Conservation (phyloP, 176 grass and related monocot species). For the Aegilops umbellulata region DNA sequence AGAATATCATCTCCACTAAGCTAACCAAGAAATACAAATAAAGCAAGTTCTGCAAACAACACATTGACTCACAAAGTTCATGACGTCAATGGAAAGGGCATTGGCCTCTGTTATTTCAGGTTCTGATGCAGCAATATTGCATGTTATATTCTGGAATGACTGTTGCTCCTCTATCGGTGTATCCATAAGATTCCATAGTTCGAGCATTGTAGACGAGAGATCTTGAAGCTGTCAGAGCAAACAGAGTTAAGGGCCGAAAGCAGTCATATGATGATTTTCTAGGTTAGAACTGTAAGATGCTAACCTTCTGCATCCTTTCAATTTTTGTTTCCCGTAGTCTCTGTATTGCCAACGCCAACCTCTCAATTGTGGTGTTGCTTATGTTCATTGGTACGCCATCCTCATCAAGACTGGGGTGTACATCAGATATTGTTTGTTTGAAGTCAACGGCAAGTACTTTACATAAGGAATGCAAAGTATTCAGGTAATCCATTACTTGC, state of each 20-base stretch:
- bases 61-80: slow-evolving; percentile 49
- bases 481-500: slow-evolving; percentile 58
- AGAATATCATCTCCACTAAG: neutral
- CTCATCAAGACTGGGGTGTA: slow-evolving; percentile 65
- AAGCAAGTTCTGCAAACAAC: slow-evolving; percentile 8
- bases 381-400: slow-evolving; percentile 46
- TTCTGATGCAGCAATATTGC: slow-evolving; percentile 83
- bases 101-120: slow-evolving; percentile 69
- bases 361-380: slow-evolving; percentile 54
- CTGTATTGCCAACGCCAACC: slow-evolving; percentile 36
- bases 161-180: slow-evolving; percentile 79
- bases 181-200: slow-evolving; percentile 89
- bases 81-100: slow-evolving; percentile 60
- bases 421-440: slow-evolving; percentile 51
- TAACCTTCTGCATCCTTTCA: slow-evolving; percentile 74
- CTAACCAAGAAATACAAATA: neutral
- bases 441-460: slow-evolving; percentile 60
- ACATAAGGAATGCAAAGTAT: slow-evolving; percentile 55
- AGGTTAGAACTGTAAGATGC: neutral
- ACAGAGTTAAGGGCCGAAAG: slow-evolving; percentile 22
- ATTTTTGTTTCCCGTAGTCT: slow-evolving; percentile 51
- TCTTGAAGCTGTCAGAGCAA: slow-evolving; percentile 77
- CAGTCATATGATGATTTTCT: neutral
- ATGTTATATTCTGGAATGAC: slow-evolving; percentile 70
- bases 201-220: slow-evolving; percentile 64